Evolutionary conservation across 2,329 filamentous ascomycete genomes (phyloP).

Genomic region (Setomelanomma holmii): DNA sequence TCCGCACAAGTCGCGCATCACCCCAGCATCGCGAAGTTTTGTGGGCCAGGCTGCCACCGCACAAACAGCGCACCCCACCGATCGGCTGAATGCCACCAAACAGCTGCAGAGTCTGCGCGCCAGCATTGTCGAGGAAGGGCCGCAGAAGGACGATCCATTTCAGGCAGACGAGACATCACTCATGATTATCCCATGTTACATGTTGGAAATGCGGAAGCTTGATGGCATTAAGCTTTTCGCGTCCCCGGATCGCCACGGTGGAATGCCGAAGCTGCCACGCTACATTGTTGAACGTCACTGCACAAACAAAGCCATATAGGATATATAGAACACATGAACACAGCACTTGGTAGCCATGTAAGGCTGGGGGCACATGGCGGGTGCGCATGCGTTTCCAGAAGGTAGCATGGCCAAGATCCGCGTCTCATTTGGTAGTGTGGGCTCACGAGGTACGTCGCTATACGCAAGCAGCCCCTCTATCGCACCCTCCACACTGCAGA

Average conservation of each 20-base stretch:
- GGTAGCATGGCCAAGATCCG: no score
- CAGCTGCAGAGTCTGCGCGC: not conserved
- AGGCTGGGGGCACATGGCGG: no score
- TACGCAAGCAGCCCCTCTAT: no score
- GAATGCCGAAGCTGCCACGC: no score
- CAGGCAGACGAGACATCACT: not conserved
- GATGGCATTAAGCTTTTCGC: slow-evolving; percentile 19
- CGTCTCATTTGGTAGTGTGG: no score
- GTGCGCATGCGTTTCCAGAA: no score
- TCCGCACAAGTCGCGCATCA: slow-evolving; percentile 34
- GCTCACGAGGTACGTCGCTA: no score
- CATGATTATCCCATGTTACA: not conserved
- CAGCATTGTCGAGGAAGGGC: not conserved
- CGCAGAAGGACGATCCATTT: not conserved
- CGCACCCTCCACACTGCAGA: not conserved
- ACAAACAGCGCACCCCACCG: slow-evolving; percentile 21
- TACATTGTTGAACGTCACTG: no score
- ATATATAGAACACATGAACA: no score
- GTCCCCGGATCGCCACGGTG: slow-evolving; percentile 8
- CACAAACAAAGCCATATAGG: no score
- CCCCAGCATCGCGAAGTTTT: slow-evolving; percentile 5
- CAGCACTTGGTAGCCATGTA: no score
- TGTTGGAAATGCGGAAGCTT: not conserved
- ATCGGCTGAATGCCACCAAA: slow-evolving; percentile 2
- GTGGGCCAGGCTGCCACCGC: slow-evolving; percentile 14